phyloP scores from a whole-genome alignment of 371 early-diverging fungal genomes.

The Funneliformis caledonium region DNA sequence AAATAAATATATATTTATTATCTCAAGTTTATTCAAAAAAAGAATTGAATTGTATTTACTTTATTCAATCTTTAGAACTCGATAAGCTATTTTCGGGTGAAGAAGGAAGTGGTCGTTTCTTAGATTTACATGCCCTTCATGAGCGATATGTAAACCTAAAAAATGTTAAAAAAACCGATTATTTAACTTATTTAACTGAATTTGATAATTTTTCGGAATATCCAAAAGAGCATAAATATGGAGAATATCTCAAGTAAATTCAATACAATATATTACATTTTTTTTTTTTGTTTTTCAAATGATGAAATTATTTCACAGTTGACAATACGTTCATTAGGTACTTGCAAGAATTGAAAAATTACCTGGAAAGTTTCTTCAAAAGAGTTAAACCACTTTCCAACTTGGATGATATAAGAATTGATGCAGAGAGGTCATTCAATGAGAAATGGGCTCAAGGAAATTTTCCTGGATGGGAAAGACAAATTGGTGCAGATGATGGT shows the following conservation, averaged over 20 bases:
- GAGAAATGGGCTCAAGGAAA: conserved; percentile 62
- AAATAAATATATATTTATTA: background rate
- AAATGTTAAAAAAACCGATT: conserved; percentile 71
- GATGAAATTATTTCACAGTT: no score
- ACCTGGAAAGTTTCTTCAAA: conserved; percentile 78
- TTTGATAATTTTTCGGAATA: conserved; percentile 70
- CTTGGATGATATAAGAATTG: conserved; percentile 55
- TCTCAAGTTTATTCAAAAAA: background rate
- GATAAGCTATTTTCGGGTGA: conserved; percentile 92
- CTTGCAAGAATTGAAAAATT: conserved; percentile 63
- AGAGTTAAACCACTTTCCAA: conserved; percentile 84
- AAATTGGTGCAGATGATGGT: conserved; percentile 46
- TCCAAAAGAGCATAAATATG: conserved; percentile 67
- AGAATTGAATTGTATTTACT: background rate
- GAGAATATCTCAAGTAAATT: conserved; percentile 64
- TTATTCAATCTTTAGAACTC: conserved; percentile 54
- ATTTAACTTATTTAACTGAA: conserved; percentile 77
- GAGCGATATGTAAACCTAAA: conserved; percentile 83
- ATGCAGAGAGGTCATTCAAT: conserved; percentile 62
- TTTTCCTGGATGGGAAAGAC: conserved; percentile 69
- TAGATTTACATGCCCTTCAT: conserved; percentile 85
- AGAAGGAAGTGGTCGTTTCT: conserved; percentile 82
- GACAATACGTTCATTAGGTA: conserved; percentile 54
- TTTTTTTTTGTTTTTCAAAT: conserved; percentile 5
- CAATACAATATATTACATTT: background rate